These are phyloP conservation scores for Penicillium sclerotigenum DNA, from an alignment of 2,329 filamentous ascomycete species.

Conservation along the genomic window DNA sequence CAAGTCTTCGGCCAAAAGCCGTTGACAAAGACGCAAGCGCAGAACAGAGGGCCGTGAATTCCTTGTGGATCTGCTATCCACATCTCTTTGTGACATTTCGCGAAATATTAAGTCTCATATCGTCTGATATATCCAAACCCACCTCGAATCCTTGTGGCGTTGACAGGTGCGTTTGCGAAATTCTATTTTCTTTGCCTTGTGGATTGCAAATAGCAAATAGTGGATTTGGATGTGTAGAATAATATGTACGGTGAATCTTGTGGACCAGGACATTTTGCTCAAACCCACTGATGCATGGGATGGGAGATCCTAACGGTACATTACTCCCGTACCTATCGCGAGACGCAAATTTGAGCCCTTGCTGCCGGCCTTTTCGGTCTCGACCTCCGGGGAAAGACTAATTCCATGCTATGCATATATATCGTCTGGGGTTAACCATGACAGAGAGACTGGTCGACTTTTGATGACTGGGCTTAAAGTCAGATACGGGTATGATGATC, in stretches of 20 bases:
- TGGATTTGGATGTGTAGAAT: conserved; percentile 4
- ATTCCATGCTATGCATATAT: conserved; percentile 8
- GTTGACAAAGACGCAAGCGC: conserved; percentile 3
- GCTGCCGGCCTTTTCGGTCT: conserved; percentile 2
- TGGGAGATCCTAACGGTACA: conserved; percentile 11
- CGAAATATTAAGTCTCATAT: conserved; percentile 2
- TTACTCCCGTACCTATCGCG: conserved; percentile 1
- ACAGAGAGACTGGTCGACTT: conserved; percentile 14
- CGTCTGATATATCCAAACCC: conserved; percentile 15
- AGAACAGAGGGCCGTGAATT: conserved; percentile 7
- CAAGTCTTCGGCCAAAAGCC: conserved; percentile 2
- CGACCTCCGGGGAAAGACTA: not conserved
- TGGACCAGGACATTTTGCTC: conserved; percentile 1
- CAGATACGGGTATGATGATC: conserved; percentile 21
- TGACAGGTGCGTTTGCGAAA: not conserved
- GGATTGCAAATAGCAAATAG: not conserved
- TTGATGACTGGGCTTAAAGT: not conserved
- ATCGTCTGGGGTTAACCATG: conserved; percentile 7
- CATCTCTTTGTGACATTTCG: conserved; percentile 9
- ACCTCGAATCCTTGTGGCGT: conserved; percentile 12
- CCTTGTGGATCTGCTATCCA: conserved; percentile 10
- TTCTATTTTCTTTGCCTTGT: not conserved
- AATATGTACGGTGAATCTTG: conserved; percentile 1
- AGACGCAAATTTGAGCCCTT: conserved; percentile 2
- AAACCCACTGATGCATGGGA: conserved; percentile 9